Evolutionary conservation across 331 rosid species (phyloP), one percentile per base, ranked within the genome.

Genomic region (Malus hybrid): DNA sequence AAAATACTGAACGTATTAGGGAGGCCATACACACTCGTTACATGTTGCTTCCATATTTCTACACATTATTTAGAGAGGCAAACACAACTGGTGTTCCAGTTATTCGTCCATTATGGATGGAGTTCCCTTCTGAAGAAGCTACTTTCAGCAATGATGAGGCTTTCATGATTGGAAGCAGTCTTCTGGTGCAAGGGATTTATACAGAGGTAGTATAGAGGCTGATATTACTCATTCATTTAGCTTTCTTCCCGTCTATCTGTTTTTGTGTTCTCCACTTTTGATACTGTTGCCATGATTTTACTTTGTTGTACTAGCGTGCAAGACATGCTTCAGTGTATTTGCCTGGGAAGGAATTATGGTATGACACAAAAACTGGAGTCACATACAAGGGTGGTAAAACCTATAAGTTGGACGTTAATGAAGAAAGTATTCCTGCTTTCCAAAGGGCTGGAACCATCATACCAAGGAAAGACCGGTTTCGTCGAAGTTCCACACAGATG

Each of bases 401-500:
- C 74, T 86, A 95, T 83, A 89, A 88, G 85, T 74, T 95, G 80
- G 88, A 79, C 12, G 85, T 82, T 82, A 83, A 88, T 60, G 96
- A 95, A 76, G 97, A 90, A 79, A 79, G 88, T 76, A 73, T 95
- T 82, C 99, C 99, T 76, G 92, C 93, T 75, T 90, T 95, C 88
- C 96, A 81, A 86, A 92, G 91, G 84, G 93, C 85, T 72, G 99
- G 99, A 69, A 90, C 97, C 31, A 92, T 95, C 84, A 70, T 95
- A 62, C 82, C 97, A 5, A 89, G 99, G 87, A 95, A 85, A 81
- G 99, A 92, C 83, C 83, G 97, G 24, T 85, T 86, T 69, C 93
- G 97, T 65, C 90, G 96, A 78, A 92, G 99, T 88, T 90, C 99
- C 79, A 89, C 97, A 11, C 99, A 89, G 86, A 95, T 92, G 99